Percentiles rank a stretch among this genome's conserved stretches.
Evolutionary conservation across 768 basidiomycete genomes (phyloP).

Genomic region (Mycena indigotica): DNA sequence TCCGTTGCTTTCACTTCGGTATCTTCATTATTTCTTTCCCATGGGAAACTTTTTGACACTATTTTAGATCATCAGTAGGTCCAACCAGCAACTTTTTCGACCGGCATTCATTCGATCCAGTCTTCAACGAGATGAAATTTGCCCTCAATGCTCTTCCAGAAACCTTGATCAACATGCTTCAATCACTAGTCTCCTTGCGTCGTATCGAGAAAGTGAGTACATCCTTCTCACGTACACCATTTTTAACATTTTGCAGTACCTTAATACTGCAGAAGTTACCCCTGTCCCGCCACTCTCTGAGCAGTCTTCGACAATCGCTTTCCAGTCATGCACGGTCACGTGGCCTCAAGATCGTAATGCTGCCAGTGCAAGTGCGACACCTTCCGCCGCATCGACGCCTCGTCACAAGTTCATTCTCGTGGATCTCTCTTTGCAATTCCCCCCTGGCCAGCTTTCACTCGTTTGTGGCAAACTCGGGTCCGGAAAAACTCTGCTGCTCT

Average conservation of each 20-base stretch:
- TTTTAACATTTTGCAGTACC: too few species aligned
- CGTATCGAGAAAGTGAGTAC: constrained; percentile 72
- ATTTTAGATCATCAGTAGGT: constrained; percentile 46
- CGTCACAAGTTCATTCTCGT: constrained; percentile 76
- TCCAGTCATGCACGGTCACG: constrained; percentile 85
- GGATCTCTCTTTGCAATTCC: constrained; percentile 80
- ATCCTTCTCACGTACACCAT: background rate
- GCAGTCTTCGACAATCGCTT: constrained; percentile 63
- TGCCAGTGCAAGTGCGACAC: constrained; percentile 42
- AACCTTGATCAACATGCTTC: constrained; percentile 87
- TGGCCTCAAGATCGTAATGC: constrained; percentile 81
- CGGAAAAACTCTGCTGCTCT: constrained; percentile 84
- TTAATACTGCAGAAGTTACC: constrained; percentile 71
- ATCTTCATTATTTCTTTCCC: constrained; percentile 28
- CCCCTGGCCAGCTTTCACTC: constrained; percentile 74
- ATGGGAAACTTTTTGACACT: background rate
- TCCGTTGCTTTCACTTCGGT: constrained; percentile 82
- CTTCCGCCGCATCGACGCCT: constrained; percentile 71
- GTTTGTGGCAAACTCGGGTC: constrained; percentile 89
- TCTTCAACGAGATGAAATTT: constrained; percentile 87
- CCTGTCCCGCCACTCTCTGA: constrained; percentile 58
- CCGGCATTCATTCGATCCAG: constrained; percentile 34
- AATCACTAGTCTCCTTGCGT: constrained; percentile 81
- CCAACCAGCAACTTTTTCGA: constrained; percentile 16
- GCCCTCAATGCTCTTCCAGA: constrained; percentile 88